Evolutionary conservation across 192 early-diverging fungal genomes (phyloP).

Genomic region (Coemansia asiatica): DNA sequence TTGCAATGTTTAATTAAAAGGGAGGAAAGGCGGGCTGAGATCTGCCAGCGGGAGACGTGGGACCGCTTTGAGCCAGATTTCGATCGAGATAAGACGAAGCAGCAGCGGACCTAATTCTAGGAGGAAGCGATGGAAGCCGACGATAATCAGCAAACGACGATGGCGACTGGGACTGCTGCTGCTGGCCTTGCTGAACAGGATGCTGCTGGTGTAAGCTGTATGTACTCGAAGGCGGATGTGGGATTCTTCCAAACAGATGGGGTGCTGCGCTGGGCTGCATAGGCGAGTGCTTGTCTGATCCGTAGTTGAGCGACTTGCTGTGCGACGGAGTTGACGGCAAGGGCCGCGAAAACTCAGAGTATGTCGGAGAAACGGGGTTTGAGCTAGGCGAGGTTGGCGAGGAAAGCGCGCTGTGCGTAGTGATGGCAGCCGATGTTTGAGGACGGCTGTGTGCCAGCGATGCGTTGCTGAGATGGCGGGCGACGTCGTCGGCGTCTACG

Average conservation of each 20-base stretch:
- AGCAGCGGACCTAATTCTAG: conserved; percentile 37
- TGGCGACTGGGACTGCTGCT: neutral
- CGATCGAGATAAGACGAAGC: conserved; percentile 39
- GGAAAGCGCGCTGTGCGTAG: conserved; percentile 16
- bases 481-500: conserved; percentile 39
- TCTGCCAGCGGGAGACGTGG: conserved; percentile 12
- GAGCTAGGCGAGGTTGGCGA: conserved; percentile 6
- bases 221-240: conserved; percentile 25
- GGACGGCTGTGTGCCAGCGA: conserved; percentile 15
- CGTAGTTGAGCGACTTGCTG: conserved; percentile 26
- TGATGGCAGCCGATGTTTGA: conserved; percentile 25
- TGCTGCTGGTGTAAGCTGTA: conserved; percentile 41
- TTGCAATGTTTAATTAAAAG: neutral
- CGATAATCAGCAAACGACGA: conserved; percentile 28
- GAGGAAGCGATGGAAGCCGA: conserved; percentile 45
- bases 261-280: too few relatives aligned
- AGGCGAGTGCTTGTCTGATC: conserved; percentile 1
- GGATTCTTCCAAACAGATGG: conserved; percentile 12
- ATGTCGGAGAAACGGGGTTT: neutral
- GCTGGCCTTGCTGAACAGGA: neutral
- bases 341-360: conserved; percentile 18
- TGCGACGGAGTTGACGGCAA: conserved; percentile 26
- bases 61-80: conserved; percentile 7
- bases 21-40: conserved; percentile 17
- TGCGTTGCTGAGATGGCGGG: conserved; percentile 31